phyloP scores from a whole-genome alignment of 257 asterid genomes.

The Rauvolfia tetraphylla region DNA sequence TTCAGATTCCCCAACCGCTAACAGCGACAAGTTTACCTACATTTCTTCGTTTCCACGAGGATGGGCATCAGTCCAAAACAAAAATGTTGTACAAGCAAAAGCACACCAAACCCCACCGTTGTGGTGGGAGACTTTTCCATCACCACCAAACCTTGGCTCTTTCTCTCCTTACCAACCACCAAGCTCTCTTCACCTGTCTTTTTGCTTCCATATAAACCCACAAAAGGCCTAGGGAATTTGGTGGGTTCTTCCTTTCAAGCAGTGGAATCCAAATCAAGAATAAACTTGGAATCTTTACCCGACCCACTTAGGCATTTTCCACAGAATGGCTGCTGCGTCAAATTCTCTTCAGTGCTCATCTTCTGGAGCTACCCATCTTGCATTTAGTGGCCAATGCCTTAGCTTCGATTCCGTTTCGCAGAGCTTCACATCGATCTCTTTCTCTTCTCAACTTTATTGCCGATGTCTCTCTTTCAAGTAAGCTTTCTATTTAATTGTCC shows the following conservation, averaged over 20 bases:
- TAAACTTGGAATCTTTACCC: neutral
- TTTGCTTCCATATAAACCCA: neutral
- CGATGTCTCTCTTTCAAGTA: slow-evolving; percentile 38
- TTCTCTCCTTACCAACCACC: slow-evolving; percentile 9
- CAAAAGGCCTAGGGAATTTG: neutral
- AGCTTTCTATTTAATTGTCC: slow-evolving; percentile 11
- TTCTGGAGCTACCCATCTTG: slow-evolving; percentile 5
- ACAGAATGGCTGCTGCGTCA: slow-evolving; percentile 42
- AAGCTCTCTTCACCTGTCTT: too few species aligned
- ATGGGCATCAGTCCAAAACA: too few species aligned
- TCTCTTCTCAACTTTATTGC: slow-evolving; percentile 47
- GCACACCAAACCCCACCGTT: neutral
- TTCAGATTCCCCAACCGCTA: too few species aligned
- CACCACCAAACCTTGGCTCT: neutral
- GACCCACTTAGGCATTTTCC: slow-evolving; percentile 5
- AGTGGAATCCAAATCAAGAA: neutral
- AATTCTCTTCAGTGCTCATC: slow-evolving; percentile 20
- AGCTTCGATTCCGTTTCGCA: slow-evolving; percentile 22
- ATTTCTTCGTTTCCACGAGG: too few species aligned
- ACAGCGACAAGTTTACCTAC: too few species aligned
- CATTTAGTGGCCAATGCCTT: slow-evolving; percentile 10
- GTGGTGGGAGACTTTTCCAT: neutral
- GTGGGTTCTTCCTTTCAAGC: neutral
- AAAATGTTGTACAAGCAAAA: neutral
- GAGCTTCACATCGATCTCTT: slow-evolving; percentile 33